Conservation (phyloP, 805 yeast genomes). For the Monosporozyma yasuniensis region DNA sequence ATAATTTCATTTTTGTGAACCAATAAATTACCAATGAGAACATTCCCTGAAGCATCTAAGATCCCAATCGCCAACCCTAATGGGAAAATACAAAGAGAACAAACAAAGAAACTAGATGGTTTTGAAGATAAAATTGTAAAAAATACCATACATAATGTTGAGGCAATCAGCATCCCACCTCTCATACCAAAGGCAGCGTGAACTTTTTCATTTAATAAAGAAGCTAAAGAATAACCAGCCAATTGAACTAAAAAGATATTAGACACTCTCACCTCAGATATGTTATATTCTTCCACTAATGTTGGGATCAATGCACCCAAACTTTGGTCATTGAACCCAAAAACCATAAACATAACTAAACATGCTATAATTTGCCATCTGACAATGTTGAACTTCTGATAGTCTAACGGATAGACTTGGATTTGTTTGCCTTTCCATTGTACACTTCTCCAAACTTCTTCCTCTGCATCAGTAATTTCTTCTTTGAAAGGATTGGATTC, state of each 20-base stretch:
- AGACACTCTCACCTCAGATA: conserved; percentile 22
- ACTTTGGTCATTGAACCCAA: conserved; percentile 30
- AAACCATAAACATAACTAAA: conserved; percentile 22
- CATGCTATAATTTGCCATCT: conserved; percentile 24
- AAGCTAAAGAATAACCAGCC: conserved; percentile 26
- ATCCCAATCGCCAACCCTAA: conserved; percentile 30
- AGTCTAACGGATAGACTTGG: conserved; percentile 22
- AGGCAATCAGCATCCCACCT: conserved; percentile 23
- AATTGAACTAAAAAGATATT: conserved; percentile 26
- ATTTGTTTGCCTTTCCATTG: conserved; percentile 22
- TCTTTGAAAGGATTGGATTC: not conserved
- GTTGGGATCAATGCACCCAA: conserved; percentile 30
- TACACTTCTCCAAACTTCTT: not conserved
- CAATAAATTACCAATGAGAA: conserved; percentile 24
- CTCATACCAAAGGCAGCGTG: conserved; percentile 22
- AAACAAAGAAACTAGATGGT: conserved; percentile 19
- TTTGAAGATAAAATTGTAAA: conserved; percentile 15
- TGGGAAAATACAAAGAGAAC: conserved; percentile 23
- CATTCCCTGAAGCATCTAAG: conserved; percentile 28
- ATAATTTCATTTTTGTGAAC: conserved; percentile 48
- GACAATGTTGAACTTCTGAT: conserved; percentile 20
- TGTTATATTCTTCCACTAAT: conserved; percentile 19
- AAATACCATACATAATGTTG: conserved; percentile 14
- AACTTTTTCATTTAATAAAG: conserved; percentile 23
- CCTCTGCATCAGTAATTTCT: not conserved